Conservation (phyloP, 1,284 basidiomycete genomes). For the Puccinia hordei region DNA sequence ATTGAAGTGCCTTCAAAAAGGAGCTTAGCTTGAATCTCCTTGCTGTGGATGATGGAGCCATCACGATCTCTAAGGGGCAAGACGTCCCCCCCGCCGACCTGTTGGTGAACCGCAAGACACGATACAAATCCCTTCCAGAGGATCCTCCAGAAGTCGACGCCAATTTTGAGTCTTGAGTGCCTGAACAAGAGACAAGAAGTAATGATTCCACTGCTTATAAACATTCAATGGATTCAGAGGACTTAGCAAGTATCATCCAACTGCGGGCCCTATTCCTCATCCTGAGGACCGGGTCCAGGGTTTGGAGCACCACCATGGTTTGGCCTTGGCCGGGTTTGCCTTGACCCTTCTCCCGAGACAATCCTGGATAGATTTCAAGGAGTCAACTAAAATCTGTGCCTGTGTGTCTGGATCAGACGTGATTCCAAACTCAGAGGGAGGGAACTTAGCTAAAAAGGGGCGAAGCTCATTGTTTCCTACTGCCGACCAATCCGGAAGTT, state of each 20-base stretch:
- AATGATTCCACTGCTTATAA: background rate
- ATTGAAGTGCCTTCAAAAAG: background rate
- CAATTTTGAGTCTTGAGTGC: background rate
- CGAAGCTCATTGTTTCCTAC: background rate
- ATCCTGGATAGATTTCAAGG: background rate
- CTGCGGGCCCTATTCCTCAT: background rate
- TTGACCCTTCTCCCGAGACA: background rate
- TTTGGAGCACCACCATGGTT: slow-evolving; percentile 17
- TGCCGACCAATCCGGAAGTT: background rate
- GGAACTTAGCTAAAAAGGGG: background rate
- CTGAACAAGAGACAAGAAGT: background rate
- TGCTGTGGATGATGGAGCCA: background rate
- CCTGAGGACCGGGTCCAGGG: background rate
- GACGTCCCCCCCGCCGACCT: background rate
- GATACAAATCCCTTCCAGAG: background rate
- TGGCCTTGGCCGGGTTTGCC: background rate
- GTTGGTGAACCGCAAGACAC: background rate
- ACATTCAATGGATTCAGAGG: background rate
- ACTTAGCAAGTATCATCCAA: slow-evolving; percentile 5
- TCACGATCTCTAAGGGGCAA: background rate
- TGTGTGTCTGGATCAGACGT: background rate
- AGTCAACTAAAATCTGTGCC: background rate
- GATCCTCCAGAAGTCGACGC: background rate
- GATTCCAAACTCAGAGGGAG: no score
- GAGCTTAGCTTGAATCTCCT: background rate